These are phyloP conservation scores for Diutina mesorugosa DNA, from an alignment of 1,139 yeast species.

Conservation along the genomic window DNA sequence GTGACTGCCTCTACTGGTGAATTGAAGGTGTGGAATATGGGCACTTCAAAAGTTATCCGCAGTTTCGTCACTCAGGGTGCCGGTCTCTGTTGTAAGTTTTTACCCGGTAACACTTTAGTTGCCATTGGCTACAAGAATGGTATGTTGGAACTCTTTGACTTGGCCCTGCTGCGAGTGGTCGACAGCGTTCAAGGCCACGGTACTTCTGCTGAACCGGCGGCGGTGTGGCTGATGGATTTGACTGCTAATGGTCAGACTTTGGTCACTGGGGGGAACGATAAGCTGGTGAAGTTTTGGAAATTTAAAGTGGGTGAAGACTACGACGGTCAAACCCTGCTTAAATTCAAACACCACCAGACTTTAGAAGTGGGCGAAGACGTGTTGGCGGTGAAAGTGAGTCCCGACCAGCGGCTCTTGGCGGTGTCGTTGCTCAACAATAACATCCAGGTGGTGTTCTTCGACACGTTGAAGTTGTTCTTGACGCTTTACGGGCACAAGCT, in stretches of 20 bases:
- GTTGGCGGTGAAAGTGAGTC: conserved; percentile 68
- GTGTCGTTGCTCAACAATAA: conserved; percentile 83
- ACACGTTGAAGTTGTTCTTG: conserved; percentile 73
- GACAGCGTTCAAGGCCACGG: conserved; percentile 3
- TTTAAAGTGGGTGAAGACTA: conserved; percentile 53
- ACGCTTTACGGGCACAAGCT: conserved; percentile 92
- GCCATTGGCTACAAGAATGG: conserved; percentile 91
- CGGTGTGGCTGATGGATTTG: conserved; percentile 86
- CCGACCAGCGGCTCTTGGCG: conserved; percentile 67
- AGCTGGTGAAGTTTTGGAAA: conserved; percentile 81
- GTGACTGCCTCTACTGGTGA: conserved; percentile 89
- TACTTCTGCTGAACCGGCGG: conserved; percentile 39
- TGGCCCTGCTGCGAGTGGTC: not conserved
- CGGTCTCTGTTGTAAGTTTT: conserved; percentile 65
- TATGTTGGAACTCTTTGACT: conserved; percentile 67
- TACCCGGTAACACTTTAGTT: conserved; percentile 85
- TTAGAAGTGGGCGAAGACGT: conserved; percentile 82
- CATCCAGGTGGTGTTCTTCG: conserved; percentile 83
- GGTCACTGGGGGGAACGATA: conserved; percentile 92
- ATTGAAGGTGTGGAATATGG: conserved; percentile 78
- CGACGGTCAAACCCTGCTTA: conserved; percentile 62
- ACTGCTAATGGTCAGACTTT: conserved; percentile 76
- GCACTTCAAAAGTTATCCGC: conserved; percentile 63
- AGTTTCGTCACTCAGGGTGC: conserved; percentile 69
- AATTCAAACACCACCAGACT: conserved; percentile 62